Percentiles rank a stretch among this genome's conserved stretches.
Conservation (phyloP, 371 early-diverging fungal species). For the Apophysomyces ossiformis region DNA sequence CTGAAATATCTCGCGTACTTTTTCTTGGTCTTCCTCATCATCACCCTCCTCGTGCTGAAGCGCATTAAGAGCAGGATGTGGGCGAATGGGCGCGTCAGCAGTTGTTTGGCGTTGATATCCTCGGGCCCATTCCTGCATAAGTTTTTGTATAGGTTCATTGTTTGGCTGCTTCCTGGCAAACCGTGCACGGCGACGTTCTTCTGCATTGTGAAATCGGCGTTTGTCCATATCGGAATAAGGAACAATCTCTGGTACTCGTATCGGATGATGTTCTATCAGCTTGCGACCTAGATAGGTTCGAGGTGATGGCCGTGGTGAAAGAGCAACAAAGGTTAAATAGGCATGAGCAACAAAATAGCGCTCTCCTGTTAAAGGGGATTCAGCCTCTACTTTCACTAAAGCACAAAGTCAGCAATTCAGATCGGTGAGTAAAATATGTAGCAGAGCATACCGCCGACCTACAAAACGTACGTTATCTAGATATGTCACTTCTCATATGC, state of each 20-base stretch:
- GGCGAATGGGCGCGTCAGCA: constrained; percentile 36
- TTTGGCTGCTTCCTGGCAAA: constrained; percentile 26
- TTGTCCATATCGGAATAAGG: constrained; percentile 50
- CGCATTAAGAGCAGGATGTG: constrained; percentile 42
- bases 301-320: constrained; percentile 46
- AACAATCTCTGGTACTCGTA: constrained; percentile 51
- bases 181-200: constrained; percentile 53
- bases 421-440: background rate
- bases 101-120: constrained; percentile 34
- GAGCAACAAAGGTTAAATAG: constrained; percentile 77
- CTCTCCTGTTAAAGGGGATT: constrained; percentile 64
- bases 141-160: constrained; percentile 28
- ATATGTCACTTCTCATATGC: background rate
- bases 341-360: constrained; percentile 72
- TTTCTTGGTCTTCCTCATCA: constrained; percentile 10
- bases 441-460: constrained; percentile 43
- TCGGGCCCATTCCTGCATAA: constrained; percentile 51
- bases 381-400: constrained; percentile 69
- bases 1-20: constrained; percentile 14
- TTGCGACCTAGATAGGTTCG: constrained; percentile 41
- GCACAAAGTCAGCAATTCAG: background rate
- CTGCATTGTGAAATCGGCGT: constrained; percentile 62
- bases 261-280: constrained; percentile 39
- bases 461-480: background rate
- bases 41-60: constrained; percentile 22